phyloP scores from a whole-genome alignment of 495 filamentous ascomycete species.

The Xylaria acuta region DNA sequence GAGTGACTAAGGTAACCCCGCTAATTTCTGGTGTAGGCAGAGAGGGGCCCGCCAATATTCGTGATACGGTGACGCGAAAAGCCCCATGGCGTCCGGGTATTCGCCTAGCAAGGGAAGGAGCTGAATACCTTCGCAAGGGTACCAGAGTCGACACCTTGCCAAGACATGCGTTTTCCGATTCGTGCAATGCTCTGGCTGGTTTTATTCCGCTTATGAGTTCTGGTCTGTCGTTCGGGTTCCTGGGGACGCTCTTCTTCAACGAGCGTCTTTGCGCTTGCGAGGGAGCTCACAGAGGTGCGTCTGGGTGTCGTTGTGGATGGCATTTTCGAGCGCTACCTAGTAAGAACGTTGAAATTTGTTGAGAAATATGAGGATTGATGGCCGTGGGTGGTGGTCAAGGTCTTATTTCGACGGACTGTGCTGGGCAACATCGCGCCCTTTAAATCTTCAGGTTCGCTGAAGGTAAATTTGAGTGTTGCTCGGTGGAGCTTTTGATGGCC shows the following conservation, averaged over 20 bases:
- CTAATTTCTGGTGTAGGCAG: neutral
- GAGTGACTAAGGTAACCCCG: neutral
- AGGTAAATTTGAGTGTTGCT: neutral
- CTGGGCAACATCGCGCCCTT: neutral
- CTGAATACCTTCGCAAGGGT: slow-evolving; percentile 17
- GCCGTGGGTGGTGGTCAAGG: neutral
- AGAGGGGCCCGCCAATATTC: neutral
- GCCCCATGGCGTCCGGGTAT: neutral
- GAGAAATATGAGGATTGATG: neutral
- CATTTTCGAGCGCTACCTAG: slow-evolving; percentile 4
- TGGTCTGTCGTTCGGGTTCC: neutral
- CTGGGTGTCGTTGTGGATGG: neutral
- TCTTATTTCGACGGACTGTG: neutral
- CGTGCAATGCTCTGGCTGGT: slow-evolving; percentile 16
- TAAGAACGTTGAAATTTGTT: neutral
- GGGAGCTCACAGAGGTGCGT: slow-evolving; percentile 5
- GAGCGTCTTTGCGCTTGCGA: slow-evolving; percentile 12
- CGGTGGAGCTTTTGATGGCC: neutral
- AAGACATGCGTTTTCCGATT: slow-evolving; percentile 21
- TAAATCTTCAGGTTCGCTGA: neutral
- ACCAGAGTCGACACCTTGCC: slow-evolving; percentile 7
- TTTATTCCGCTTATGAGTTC: slow-evolving; percentile 9
- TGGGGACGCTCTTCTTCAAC: slow-evolving; percentile 15
- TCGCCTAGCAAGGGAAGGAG: slow-evolving; percentile 11
- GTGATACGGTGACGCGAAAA: neutral